Percentiles rank a stretch among this genome's conserved stretches.
Conservation (phyloP, 805 yeast genomes). For the Metschnikowia corniflorae region DNA sequence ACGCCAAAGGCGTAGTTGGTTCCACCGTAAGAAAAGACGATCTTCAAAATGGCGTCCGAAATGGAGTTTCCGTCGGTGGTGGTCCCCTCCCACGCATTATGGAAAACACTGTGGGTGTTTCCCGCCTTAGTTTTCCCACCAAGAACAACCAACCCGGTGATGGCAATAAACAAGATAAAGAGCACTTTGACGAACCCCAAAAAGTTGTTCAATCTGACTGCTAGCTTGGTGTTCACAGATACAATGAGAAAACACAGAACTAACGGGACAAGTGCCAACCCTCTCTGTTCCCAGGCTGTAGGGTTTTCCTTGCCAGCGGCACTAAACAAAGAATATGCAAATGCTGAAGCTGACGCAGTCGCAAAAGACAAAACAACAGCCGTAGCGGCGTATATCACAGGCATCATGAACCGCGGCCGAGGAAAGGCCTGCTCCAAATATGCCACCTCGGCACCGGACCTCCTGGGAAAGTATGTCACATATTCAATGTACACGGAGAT, state of each 20-base stretch:
- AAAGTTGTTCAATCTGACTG: slow-evolving; percentile 29
- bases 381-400: slow-evolving; percentile 38
- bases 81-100: slow-evolving; percentile 38
- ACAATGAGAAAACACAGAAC: slow-evolving; percentile 22
- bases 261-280: slow-evolving; percentile 32
- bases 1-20: slow-evolving; percentile 37
- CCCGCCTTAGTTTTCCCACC: slow-evolving; percentile 34
- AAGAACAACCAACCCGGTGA: slow-evolving; percentile 35
- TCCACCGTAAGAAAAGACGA: slow-evolving; percentile 43
- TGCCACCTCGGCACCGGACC: slow-evolving; percentile 39
- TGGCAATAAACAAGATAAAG: slow-evolving; percentile 30
- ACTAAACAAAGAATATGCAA: slow-evolving; percentile 29
- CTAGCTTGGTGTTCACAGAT: slow-evolving; percentile 24
- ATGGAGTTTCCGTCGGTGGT: slow-evolving; percentile 41
- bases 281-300: slow-evolving; percentile 35
- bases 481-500: slow-evolving; percentile 39
- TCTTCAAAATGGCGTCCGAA: slow-evolving; percentile 42
- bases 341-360: slow-evolving; percentile 36
- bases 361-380: slow-evolving; percentile 34
- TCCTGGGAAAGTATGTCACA: slow-evolving; percentile 34
- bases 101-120: slow-evolving; percentile 30
- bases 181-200: slow-evolving; percentile 36
- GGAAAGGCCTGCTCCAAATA: slow-evolving; percentile 39
- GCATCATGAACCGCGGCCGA: slow-evolving; percentile 31
- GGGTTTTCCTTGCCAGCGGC: slow-evolving; percentile 31